A percentile compares a stretch with the other conserved stretches of the same genome.
phyloP scores from a whole-genome alignment of 371 early-diverging fungal genomes.

The Mucor piriformis region DNA sequence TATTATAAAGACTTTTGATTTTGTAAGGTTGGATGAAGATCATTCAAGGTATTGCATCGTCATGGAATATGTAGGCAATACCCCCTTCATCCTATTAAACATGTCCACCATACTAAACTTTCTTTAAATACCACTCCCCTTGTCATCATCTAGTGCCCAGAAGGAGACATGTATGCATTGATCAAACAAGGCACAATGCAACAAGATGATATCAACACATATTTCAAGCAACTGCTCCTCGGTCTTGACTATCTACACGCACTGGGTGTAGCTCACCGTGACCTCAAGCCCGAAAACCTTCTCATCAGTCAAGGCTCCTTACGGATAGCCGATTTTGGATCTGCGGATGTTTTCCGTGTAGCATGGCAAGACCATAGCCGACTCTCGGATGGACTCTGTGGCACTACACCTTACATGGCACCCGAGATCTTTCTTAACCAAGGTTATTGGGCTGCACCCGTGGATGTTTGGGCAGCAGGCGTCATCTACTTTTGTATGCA shows the following conservation, averaged over 20 bases:
- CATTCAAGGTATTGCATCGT: constrained; percentile 39
- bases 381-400: constrained; percentile 77
- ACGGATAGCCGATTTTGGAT: constrained; percentile 92
- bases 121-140: background rate
- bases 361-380: constrained; percentile 72
- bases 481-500: constrained; percentile 80
- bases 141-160: constrained; percentile 35
- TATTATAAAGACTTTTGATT: constrained; percentile 26
- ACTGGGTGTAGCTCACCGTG: constrained; percentile 76
- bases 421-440: constrained; percentile 66
- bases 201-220: constrained; percentile 33
- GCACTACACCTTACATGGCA: constrained; percentile 87
- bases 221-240: constrained; percentile 65
- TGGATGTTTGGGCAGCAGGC: constrained; percentile 84
- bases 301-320: constrained; percentile 47
- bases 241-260: constrained; percentile 76
- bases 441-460: constrained; percentile 74
- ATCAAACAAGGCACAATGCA: constrained; percentile 31
- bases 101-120: no score
- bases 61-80: constrained; percentile 51
- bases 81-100: no score
- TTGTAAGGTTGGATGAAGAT: constrained; percentile 40
- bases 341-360: constrained; percentile 87
- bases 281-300: constrained; percentile 73
- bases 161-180: constrained; percentile 41